phyloP scores from a whole-genome alignment of 257 asterid genomes.

The Solanum medicagineum region DNA sequence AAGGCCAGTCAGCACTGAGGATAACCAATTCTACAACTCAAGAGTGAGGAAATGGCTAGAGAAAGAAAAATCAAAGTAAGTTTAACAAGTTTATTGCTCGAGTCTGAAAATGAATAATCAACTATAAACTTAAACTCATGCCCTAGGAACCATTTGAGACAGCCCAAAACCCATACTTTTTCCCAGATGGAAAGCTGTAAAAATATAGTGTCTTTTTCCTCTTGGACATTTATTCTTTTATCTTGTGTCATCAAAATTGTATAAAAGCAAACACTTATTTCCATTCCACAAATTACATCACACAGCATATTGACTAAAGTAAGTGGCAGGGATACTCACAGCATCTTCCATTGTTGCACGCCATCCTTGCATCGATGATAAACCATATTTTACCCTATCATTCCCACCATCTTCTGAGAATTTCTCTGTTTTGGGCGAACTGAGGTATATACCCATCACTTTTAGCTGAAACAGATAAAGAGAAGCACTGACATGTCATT shows the following conservation, averaged over 20 bases:
- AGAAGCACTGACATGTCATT: not conserved
- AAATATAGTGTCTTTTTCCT: not conserved
- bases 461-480: slow-evolving; percentile 26
- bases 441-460: slow-evolving; percentile 84
- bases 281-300: not conserved
- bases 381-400: slow-evolving; percentile 54
- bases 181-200: not conserved
- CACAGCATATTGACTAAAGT: not conserved
- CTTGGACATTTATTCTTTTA: not conserved
- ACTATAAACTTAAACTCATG: not conserved
- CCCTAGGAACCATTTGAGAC: not conserved
- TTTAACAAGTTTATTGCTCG: not conserved
- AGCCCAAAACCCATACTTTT: not conserved
- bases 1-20: not conserved
- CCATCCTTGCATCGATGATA: slow-evolving; percentile 99
- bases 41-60: not conserved
- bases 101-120: not conserved
- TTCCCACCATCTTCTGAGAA: slow-evolving; percentile 79
- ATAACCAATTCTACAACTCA: not conserved
- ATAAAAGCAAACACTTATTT: not conserved
- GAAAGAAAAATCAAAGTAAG: not conserved
- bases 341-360: slow-evolving; percentile 99
- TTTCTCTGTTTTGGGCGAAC: slow-evolving; percentile 86
- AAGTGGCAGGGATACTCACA: slow-evolving; percentile 29
- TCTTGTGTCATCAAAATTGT: not conserved